These are phyloP conservation scores for Borovskyia barvae DNA, from an alignment of 208 protist species.

Conservation along the genomic window DNA sequence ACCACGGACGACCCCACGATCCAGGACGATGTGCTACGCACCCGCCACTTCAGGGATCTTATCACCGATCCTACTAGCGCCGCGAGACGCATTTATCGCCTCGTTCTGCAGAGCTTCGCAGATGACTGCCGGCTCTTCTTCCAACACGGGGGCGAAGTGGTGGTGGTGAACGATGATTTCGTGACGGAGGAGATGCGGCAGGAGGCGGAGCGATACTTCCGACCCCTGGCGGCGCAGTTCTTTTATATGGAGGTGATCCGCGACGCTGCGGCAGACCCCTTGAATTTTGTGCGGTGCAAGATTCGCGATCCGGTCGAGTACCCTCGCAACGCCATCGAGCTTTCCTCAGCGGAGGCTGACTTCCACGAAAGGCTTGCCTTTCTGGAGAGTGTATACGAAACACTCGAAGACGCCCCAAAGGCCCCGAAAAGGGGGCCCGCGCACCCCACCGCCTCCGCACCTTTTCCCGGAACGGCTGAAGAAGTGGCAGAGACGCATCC, in stretches of 20 bases:
- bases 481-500: background rate
- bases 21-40: conserved; percentile 30
- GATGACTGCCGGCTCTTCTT: conserved; percentile 71
- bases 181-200: conserved; percentile 66
- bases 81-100: conserved; percentile 58
- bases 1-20: conserved; percentile 4
- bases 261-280: conserved; percentile 33
- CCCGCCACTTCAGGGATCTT: conserved; percentile 65
- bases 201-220: conserved; percentile 66
- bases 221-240: conserved; percentile 44
- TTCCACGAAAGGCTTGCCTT: conserved; percentile 57
- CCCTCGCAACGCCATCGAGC: conserved; percentile 30
- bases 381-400: conserved; percentile 55
- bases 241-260: conserved; percentile 87
- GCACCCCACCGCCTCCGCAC: background rate
- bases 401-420: conserved; percentile 26
- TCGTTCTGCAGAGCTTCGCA: conserved; percentile 60
- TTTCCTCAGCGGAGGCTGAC: conserved; percentile 36
- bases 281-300: conserved; percentile 65
- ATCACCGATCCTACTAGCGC: conserved; percentile 48
- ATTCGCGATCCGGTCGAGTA: conserved; percentile 68
- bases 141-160: conserved; percentile 69
- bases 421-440: background rate
- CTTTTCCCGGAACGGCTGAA: background rate
- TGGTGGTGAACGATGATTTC: conserved; percentile 89